Conservation (phyloP, 768 basidiomycete genomes). For the Suillus cothurnatus region DNA sequence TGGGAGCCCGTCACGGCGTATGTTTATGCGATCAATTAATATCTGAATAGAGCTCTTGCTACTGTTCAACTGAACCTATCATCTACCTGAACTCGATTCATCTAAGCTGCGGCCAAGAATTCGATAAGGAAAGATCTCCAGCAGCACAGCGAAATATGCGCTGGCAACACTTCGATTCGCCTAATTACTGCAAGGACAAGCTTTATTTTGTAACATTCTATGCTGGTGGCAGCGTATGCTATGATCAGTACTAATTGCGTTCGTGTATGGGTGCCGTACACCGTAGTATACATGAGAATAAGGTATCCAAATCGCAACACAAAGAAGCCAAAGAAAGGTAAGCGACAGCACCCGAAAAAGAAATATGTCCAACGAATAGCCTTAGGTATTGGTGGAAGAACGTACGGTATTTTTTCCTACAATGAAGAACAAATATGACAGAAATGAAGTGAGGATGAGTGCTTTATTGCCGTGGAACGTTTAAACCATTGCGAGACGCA, state of each 20-base stretch:
- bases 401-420: not conserved
- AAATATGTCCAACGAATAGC: not conserved
- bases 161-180: not conserved
- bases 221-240: not conserved
- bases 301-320: not conserved
- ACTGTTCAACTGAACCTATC: not conserved
- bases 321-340: not conserved
- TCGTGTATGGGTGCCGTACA: not conserved
- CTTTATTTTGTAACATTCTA: not conserved
- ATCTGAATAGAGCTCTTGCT: not conserved
- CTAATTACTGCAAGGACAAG: not conserved
- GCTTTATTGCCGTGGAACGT: not conserved
- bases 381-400: constrained; percentile 6
- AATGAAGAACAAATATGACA: not conserved
- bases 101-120: not conserved
- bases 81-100: not conserved
- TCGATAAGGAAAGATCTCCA: not conserved
- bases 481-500: not conserved
- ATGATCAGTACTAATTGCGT: not conserved
- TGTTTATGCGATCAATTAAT: not conserved
- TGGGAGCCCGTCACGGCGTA: not conserved
- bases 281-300: constrained; percentile 2
- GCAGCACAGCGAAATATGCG: not conserved
- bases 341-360: not conserved
- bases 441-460: not conserved